A percentile compares a stretch with the other conserved stretches of the same genome.
These are phyloP conservation scores for Metarhizium sp. DNA, from an alignment of 2,329 filamentous ascomycete species.

Conservation along the genomic window DNA sequence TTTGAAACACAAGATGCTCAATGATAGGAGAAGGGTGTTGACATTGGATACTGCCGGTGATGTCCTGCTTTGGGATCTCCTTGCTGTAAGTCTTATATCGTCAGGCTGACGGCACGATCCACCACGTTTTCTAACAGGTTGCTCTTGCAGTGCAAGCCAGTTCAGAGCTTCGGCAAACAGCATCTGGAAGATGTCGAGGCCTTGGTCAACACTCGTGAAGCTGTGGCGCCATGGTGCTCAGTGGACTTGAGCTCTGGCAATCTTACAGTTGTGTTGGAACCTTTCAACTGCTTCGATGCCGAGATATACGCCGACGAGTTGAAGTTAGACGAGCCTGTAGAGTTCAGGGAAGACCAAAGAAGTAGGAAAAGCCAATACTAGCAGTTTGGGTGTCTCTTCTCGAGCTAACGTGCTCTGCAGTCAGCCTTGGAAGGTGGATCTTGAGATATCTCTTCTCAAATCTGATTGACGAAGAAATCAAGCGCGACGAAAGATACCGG, in stretches of 20 bases:
- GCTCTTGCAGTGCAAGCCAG: slow-evolving; percentile 60
- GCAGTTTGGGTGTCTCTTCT: neutral
- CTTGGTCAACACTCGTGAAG: slow-evolving; percentile 78
- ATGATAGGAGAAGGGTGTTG: slow-evolving; percentile 79
- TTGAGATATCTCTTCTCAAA: slow-evolving; percentile 84
- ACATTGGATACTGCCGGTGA: slow-evolving; percentile 94
- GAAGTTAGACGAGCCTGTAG: slow-evolving; percentile 59
- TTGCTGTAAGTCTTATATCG: slow-evolving; percentile 50
- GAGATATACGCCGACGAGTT: slow-evolving; percentile 95
- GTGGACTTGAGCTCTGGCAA: slow-evolving; percentile 90
- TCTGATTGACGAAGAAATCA: slow-evolving; percentile 83
- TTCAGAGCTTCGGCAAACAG: slow-evolving; percentile 87
- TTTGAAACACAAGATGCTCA: slow-evolving; percentile 86
- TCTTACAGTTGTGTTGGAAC: slow-evolving; percentile 82
- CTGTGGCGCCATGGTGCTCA: slow-evolving; percentile 91
- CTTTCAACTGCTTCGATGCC: slow-evolving; percentile 94
- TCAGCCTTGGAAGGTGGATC: slow-evolving; percentile 96
- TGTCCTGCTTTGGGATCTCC: slow-evolving; percentile 87
- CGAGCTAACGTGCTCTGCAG: slow-evolving; percentile 32
- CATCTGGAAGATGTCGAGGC: slow-evolving; percentile 88
- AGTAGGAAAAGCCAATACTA: slow-evolving; percentile 43
- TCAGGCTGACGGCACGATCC: neutral
- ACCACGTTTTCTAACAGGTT: neutral
- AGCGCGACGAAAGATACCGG: slow-evolving; percentile 67
- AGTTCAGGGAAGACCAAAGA: slow-evolving; percentile 87